Evolutionary conservation across 2,329 filamentous ascomycete species (phyloP), one percentile per base, ranked within the genome.

Genomic region (Monilinia vaccinii-corymbosi): DNA sequence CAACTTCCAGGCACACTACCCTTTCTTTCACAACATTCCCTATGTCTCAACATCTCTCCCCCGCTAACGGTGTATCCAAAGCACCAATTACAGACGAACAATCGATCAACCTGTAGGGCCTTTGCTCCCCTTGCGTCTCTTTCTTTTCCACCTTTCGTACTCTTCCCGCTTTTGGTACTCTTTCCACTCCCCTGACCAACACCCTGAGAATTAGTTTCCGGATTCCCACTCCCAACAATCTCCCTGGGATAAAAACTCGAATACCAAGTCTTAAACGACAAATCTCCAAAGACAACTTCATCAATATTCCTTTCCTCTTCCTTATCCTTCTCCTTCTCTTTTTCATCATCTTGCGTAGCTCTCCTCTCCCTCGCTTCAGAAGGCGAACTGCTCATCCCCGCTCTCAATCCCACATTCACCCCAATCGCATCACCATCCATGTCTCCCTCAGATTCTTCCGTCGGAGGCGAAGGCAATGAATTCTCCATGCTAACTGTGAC

Each of bases 81-180:
- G 77, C 94, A 99, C 78, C 84, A 88, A 38, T 89, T 87, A 71
- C 94, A 99, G 38, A 97, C 88, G 68, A 92, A 95, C 9, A 97
- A 77, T 60, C 85, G 76, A 64, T 87, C 83, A 18, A 90, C 79
- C 68, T 83, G 64, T 21, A 68, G 64, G 1, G 21, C 44, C 21
- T 56, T 47, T 10, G 21, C 18, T 23, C 55, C 55, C 34, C 25
- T 48, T 16, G 53, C 44, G 36, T 56, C 44, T 48, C 44, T 48
- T 2, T 56, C 53, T 18, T 25, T 51, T 10, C 53, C 40, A 13
- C 42, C 44, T 36, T 48, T 56, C 1, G n/a, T 46, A 23, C 52
- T 46, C 4, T 46, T 56, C 5, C 52, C 52, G n/a, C 53, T 36
- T 11, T 46, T 56, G 1, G 28, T 47, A 23, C 42, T 56, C 44